A percentile compares a stretch with the other conserved stretches of the same genome.
Conservation (phyloP, 192 early-diverging fungal species). For the Spizellomyces punctatus region DNA sequence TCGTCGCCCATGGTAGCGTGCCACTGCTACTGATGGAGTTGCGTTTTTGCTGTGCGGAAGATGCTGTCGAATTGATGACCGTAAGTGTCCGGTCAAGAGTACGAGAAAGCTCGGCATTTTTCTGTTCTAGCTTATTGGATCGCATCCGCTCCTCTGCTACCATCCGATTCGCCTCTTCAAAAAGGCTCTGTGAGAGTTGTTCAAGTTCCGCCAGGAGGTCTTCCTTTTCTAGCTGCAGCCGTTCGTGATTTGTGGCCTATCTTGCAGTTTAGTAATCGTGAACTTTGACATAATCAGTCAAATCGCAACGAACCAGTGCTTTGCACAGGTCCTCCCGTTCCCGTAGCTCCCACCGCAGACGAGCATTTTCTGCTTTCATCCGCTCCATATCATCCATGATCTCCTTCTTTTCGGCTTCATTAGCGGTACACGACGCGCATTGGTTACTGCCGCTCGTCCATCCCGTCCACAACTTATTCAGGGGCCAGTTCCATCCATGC, state of each 20-base stretch:
- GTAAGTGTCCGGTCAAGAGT: slow-evolving; percentile 15
- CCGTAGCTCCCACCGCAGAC: slow-evolving; percentile 15
- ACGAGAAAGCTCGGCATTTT: slow-evolving; percentile 21
- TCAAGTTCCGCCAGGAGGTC: slow-evolving; percentile 17
- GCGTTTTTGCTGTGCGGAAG: slow-evolving; percentile 2
- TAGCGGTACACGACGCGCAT: neutral
- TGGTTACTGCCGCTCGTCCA: neutral
- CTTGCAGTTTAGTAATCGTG: neutral
- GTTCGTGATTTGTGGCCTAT: neutral
- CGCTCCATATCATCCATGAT: neutral
- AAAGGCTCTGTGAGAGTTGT: slow-evolving; percentile 20
- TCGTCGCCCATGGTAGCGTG: no score
- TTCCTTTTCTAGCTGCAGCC: neutral
- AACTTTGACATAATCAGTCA: neutral
- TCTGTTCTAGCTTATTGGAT: slow-evolving; percentile 1
- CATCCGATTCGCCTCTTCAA: slow-evolving; percentile 33
- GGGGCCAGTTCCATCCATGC: neutral
- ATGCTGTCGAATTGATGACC: slow-evolving; percentile 14
- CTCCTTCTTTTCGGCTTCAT: neutral
- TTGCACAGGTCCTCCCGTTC: slow-evolving; percentile 18
- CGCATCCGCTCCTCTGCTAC: slow-evolving; percentile 23
- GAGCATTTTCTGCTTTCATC: slow-evolving; percentile 5
- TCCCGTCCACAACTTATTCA: neutral
- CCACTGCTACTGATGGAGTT: neutral
- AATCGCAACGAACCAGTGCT: slow-evolving; percentile 14